Base-by-base conservation (phyloP, 768 basidiomycete species). In the Leccinum imitatum region DNA sequence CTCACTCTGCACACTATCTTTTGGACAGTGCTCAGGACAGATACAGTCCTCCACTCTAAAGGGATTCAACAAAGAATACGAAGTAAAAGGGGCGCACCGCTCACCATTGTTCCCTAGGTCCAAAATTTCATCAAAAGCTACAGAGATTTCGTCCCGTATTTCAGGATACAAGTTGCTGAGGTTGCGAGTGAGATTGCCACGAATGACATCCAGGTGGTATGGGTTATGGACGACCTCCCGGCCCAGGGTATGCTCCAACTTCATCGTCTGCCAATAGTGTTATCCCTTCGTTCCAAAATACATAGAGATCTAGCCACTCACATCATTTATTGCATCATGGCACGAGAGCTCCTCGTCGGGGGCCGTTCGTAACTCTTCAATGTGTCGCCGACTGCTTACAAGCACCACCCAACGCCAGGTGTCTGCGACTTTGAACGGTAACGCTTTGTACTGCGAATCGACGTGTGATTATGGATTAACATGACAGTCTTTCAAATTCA, bases 321-420 rank as follows among this genome's bases (percentile, higher is more conserved):
- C 35, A 23, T 15, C 23, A 27, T 60, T 65, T 10, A 61, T 55
- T 2, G 75, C 73, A 19, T 69, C 73, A 0, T 51, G n/a, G 33
- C 78, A 66, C 4, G 79, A 80, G 30, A 83, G 66, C 6, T 62
- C 61, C 33, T 76, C 75, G n/a, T 78, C 77, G 0, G 79, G 71
- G 10, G 78, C 77, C 53, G 73, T 79, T 9, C 73, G 67, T 15
- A 82, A 25, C 14, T 50, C 48, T 15, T 50, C 48, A 13, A 50
- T 35, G 35, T 35, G 35, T 35, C 35, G 35, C 35, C 35, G 35
- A 35, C 35, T 35, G 35, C 13, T 35, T 17, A 50, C 31, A 33
- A 33, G 31, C 4, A 33, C 31, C 11, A 33, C 31, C 31, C 31
- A 33, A 33, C 31, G 31, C 35, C 35, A 35, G 6, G 23, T 13